These are phyloP conservation scores for Dactylella cylindrospora DNA, from an alignment of 2,329 filamentous ascomycete genomes.

Conservation along the genomic window DNA sequence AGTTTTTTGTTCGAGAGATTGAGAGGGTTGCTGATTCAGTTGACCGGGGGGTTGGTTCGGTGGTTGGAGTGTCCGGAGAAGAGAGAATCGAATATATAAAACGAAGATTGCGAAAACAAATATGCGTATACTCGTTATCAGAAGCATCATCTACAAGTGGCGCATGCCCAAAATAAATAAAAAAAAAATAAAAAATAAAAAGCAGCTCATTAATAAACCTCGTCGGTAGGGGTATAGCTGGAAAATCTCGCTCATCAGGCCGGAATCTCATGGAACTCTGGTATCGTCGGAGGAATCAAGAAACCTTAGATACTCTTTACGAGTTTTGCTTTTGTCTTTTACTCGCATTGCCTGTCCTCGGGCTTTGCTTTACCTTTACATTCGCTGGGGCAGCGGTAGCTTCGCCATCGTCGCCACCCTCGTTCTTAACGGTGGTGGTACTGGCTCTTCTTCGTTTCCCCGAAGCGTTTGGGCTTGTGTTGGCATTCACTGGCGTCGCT, in stretches of 20 bases:
- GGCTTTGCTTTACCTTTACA: conserved; percentile 53
- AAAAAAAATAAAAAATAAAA: conserved; percentile 27
- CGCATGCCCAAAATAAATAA: conserved; percentile 13
- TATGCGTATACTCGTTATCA: conserved; percentile 45
- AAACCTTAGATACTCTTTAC: conserved; percentile 24
- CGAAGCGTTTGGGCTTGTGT: conserved; percentile 61
- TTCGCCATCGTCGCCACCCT: conserved; percentile 49
- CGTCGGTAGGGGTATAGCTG: conserved; percentile 39
- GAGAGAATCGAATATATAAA: conserved; percentile 33
- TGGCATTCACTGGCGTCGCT: conserved; percentile 54
- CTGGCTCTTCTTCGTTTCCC: conserved; percentile 53
- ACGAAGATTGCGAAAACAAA: too few species aligned
- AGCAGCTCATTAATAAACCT: conserved; percentile 23
- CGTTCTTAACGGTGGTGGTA: conserved; percentile 51
- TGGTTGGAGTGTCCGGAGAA: conserved; percentile 20
- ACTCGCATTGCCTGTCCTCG: conserved; percentile 50
- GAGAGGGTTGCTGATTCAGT: too few species aligned
- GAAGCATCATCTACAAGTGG: conserved; percentile 44
- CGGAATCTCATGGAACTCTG: too few species aligned
- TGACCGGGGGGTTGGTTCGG: neutral
- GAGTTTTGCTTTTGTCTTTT: conserved; percentile 52
- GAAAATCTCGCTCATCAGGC: too few species aligned
- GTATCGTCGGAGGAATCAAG: conserved; percentile 32
- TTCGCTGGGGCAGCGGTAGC: conserved; percentile 45
- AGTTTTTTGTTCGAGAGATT: neutral